Base-by-base conservation (phyloP, 495 filamentous ascomycete species). In the Annulohypoxylon bovei region DNA sequence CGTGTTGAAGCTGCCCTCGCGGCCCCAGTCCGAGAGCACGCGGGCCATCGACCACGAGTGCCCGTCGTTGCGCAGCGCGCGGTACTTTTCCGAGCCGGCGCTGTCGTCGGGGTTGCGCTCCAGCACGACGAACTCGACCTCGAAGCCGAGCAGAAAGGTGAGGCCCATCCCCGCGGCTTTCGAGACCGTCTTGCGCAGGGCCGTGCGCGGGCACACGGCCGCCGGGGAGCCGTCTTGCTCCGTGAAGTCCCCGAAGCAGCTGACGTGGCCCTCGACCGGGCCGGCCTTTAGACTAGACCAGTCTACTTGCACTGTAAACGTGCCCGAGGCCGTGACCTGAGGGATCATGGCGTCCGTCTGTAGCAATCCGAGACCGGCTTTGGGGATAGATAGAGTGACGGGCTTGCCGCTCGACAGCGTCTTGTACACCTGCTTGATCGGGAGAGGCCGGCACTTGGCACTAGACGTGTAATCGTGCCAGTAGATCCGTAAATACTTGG, bases 71-170 rank as follows among this genome's bases (percentile, higher is more conserved):
- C 61, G 57, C 55, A 79, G 72, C 28, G 63, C 74, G 4, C 50
- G 65, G 49, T 73, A 81, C 32, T 76, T 76, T 14, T 75, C 62
- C 1, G 20, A 6, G 39, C 40, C 28, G 1, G 11, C 23, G 0
- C 0, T n/a, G 71, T 63, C n/a, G 75, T 63, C 12, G 61, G 76
- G 28, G 61, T 68, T 60, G 30, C 80, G 80, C 39, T 82, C 78
- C 8, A 95, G 75, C 63, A 96, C 89, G 5, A 93, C 82, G 18
- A 97, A 88, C 77, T 97, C 93, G 33, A 94, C 88, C 77, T 97
- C 94, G 71, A 94, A 95, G 3, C 93, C 93, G 27, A 92, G 74
- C 1, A 90, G 80, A 37, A 94, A 86, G 4, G 73, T 75, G 2
- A 86, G 69, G 22, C 79, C 77, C 25, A 85, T 72, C 33, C 87